These are phyloP conservation scores for Colletotrichum cordylinicola DNA, from an alignment of 2,329 filamentous ascomycete genomes.

Conservation along the genomic window DNA sequence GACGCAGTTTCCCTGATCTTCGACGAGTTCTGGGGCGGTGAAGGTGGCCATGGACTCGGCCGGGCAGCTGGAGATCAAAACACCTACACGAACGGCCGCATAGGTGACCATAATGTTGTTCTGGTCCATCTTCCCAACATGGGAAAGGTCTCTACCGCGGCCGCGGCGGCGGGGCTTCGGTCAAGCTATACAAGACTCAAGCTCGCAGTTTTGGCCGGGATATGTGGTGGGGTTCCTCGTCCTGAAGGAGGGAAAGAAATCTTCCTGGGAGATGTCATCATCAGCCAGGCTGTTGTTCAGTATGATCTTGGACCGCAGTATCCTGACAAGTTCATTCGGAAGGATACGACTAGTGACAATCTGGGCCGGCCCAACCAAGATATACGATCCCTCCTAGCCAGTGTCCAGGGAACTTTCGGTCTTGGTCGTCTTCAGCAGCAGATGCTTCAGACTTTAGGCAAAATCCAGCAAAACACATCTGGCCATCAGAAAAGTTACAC, in stretches of 20 bases:
- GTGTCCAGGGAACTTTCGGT: conserved; percentile 22
- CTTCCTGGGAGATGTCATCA: conserved; percentile 36
- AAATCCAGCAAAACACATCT: conserved; percentile 22
- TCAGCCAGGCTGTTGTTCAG: conserved; percentile 28
- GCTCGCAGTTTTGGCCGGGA: conserved; percentile 28
- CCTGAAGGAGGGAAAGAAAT: conserved; percentile 5
- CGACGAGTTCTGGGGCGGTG: conserved; percentile 2
- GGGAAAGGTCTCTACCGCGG: conserved; percentile 29
- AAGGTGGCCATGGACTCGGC: conserved; percentile 23
- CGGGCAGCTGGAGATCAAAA: conserved; percentile 33
- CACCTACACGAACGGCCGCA: conserved; percentile 27
- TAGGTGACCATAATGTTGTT: conserved; percentile 34
- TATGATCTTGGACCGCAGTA: conserved; percentile 27
- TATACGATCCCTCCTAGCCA: conserved; percentile 31
- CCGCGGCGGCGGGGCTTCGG: conserved; percentile 10
- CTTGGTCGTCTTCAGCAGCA: conserved; percentile 11
- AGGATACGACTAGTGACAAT: conserved; percentile 19
- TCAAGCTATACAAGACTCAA: conserved; percentile 33
- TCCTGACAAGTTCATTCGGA: conserved; percentile 21
- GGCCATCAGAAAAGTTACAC: conserved; percentile 16
- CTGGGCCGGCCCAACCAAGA: conserved; percentile 20
- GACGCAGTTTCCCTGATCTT: background rate
- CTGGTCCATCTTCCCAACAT: conserved; percentile 32
- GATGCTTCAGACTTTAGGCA: conserved; percentile 11
- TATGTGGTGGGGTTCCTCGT: conserved; percentile 28